Conservation (phyloP, 306 rosid genomes). For the Cicer pinnatifidum region DNA sequence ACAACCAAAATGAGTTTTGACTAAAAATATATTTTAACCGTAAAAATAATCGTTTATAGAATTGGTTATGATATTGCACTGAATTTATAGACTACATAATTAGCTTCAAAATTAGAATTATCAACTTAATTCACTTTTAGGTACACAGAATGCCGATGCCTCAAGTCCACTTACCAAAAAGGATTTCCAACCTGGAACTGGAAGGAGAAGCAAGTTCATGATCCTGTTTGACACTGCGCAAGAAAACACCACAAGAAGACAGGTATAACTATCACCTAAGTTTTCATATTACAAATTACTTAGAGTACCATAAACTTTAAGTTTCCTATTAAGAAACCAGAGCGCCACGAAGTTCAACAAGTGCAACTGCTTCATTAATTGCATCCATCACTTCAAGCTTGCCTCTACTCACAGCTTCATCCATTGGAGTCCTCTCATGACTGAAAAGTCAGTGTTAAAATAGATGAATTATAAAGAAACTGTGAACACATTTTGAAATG, state of each 20-base stretch:
- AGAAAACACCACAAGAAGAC: background rate
- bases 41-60: too few relatives aligned
- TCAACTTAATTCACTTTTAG: background rate
- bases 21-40: too few relatives aligned
- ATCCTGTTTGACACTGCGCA: background rate
- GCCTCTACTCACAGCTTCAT: slow-evolving; percentile 75
- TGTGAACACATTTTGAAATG: too few relatives aligned
- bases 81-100: too few relatives aligned
- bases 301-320: background rate
- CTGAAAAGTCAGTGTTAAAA: slow-evolving; percentile 19
- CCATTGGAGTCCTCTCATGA: slow-evolving; percentile 86
- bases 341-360: slow-evolving; percentile 63
- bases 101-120: too few relatives aligned
- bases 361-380: slow-evolving; percentile 71
- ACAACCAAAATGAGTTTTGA: too few relatives aligned
- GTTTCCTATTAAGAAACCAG: slow-evolving; percentile 49
- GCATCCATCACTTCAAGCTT: slow-evolving; percentile 80
- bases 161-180: background rate
- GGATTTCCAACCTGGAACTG: background rate
- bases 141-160: background rate
- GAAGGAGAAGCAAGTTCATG: background rate
- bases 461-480: too few relatives aligned
- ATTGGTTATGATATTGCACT: too few relatives aligned
- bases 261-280: background rate
- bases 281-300: background rate